Base-by-base conservation (phyloP, 1,284 basidiomycete species). In the Ustilago tritici region DNA sequence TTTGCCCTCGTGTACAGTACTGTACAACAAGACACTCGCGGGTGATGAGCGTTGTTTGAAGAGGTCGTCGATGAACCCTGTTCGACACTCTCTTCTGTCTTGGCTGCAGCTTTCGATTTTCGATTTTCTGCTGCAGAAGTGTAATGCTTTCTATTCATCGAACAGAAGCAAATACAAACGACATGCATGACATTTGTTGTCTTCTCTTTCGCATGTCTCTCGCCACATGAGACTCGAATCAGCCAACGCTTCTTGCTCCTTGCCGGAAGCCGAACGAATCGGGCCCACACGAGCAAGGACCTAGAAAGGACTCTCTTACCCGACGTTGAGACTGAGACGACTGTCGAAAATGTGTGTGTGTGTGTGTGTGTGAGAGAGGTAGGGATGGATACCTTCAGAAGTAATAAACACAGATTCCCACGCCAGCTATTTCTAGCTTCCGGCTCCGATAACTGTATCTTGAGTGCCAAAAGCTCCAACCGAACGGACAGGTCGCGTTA, bases 181-280 rank as follows among this genome's bases (percentile, higher is more conserved):
- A 19, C 52, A 14, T 54, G 52, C 52, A 54, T 54, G 52, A 54
- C 52, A 54, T 50, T 14, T 50, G 28, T 28, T 31, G 49, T 31
- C 31, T 50, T 32, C 1, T 4, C 6, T 50, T 23, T 28, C 49
- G 31, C 23, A 3, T 28, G 23, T 6, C 49, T 31, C 28, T 50
- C 31, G 49, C 49, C 47, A 50, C 47, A 3, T 50, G 47, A 23
- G 46, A 49, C 8, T 23, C 7, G 46, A 14, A 23, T 12, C 46
- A 49, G 17, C 46, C 10, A 5, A 5, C 40, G 7, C 43, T 19
- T 46, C 43, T 46, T 7, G 17, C 17, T 19, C n/a, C 43, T 19
- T 17, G 19, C 19, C 4, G 43, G n/a, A 46, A 46, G 43, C 43
- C 19, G 43, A 46, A 46, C n/a, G 1, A 19, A 19, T 10, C 19